These are phyloP conservation scores for Aspergillus sp. DNA, from an alignment of 2,329 filamentous ascomycete species.

Conservation along the genomic window DNA sequence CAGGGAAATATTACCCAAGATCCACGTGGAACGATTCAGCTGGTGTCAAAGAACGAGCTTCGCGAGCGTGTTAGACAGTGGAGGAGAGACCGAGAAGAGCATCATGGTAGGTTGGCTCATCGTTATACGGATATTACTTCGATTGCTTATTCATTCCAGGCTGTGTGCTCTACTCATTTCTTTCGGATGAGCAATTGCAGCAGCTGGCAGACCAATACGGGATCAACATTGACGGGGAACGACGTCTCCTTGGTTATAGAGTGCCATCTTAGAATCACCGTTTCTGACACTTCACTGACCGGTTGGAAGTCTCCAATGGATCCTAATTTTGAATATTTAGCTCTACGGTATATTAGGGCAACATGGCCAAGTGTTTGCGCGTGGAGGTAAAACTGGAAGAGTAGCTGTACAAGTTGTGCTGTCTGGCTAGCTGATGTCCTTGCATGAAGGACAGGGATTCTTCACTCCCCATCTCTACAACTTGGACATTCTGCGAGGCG, in stretches of 20 bases:
- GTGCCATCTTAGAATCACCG: not conserved
- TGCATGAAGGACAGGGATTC: no score
- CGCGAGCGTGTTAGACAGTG: slow-evolving; percentile 2
- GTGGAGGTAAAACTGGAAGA: no score
- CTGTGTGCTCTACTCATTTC: slow-evolving; percentile 8
- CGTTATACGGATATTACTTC: not conserved
- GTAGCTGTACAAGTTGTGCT: no score
- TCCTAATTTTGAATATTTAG: no score
- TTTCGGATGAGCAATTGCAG: slow-evolving; percentile 8
- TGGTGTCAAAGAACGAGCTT: slow-evolving; percentile 1
- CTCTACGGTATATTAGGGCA: no score
- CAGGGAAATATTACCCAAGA: slow-evolving; percentile 5
- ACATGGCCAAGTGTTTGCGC: no score
- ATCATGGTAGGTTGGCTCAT: slow-evolving; percentile 5
- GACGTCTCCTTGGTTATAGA: slow-evolving; percentile 5
- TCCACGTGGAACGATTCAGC: not conserved
- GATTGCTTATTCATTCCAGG: slow-evolving; percentile 2
- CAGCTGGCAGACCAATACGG: slow-evolving; percentile 5
- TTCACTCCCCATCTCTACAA: no score
- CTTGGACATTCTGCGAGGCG: slow-evolving; percentile 13
- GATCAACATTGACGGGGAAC: slow-evolving; percentile 7
- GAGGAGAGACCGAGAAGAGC: slow-evolving; percentile 4
- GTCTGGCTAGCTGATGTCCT: no score
- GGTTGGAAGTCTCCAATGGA: no score
- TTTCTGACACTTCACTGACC: no score